Conservation (phyloP, 176 grass and related monocot species). For the Cenchrus fungigraminus region DNA sequence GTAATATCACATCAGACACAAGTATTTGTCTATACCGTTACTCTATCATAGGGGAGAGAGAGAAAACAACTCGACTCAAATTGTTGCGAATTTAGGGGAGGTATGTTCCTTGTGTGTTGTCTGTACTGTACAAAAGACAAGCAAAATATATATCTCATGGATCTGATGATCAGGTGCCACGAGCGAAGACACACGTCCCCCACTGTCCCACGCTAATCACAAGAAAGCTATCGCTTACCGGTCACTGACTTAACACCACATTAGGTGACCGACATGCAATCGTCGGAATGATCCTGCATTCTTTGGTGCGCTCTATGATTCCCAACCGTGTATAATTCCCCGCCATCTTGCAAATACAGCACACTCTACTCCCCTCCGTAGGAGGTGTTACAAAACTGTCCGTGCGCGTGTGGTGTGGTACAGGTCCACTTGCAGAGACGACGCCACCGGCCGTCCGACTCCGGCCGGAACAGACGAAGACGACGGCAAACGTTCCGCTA, state of each 20-base stretch:
- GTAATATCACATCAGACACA: not conserved
- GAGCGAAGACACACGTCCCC: slow-evolving; percentile 26
- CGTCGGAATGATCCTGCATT: slow-evolving; percentile 17
- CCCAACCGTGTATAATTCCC: not conserved
- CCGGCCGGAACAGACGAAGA: slow-evolving; percentile 13
- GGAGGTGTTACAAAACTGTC: not conserved
- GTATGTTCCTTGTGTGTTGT: not conserved
- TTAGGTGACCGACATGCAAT: slow-evolving; percentile 38
- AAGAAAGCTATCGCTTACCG: slow-evolving; percentile 53
- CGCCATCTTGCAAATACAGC: not conserved
- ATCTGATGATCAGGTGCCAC: not conserved
- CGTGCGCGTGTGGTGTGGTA: not conserved
- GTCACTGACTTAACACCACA: not conserved
- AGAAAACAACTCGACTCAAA: not conserved
- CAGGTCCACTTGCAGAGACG: not conserved
- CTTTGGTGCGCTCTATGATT: not conserved
- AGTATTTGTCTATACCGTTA: not conserved
- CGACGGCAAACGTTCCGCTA: not conserved
- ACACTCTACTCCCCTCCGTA: too few species aligned
- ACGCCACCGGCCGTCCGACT: not conserved
- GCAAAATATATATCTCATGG: not conserved
- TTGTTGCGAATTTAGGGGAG: not conserved
- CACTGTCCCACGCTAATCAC: not conserved
- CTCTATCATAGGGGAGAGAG: not conserved
- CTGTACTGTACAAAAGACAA: slow-evolving; percentile 24